Percentiles rank a stretch among this genome's conserved stretches.
These are phyloP conservation scores for Phytophthora constricta DNA, from an alignment of 352 stramenopile species.

Conservation along the genomic window DNA sequence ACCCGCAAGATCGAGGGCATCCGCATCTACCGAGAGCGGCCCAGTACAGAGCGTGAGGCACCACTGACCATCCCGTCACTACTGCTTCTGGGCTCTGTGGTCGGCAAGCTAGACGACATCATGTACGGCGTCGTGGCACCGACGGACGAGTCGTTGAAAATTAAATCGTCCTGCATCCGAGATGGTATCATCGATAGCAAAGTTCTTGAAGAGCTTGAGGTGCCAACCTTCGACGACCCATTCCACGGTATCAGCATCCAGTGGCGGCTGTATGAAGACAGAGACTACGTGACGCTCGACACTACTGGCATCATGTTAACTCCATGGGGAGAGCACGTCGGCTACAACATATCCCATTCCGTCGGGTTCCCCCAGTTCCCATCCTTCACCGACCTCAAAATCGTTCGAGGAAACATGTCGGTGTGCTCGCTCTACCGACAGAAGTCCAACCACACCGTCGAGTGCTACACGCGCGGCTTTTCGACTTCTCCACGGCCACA, in stretches of 20 bases:
- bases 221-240: constrained; percentile 35
- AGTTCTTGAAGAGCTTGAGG: constrained; percentile 38
- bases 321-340: constrained; percentile 31
- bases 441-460: constrained; percentile 33
- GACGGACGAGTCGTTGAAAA: constrained; percentile 42
- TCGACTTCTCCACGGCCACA: constrained; percentile 30
- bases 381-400: constrained; percentile 32
- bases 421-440: constrained; percentile 48
- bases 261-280: constrained; percentile 42
- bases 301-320: constrained; percentile 36
- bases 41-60: neutral
- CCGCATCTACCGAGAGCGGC: constrained; percentile 41
- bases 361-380: constrained; percentile 42
- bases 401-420: constrained; percentile 45
- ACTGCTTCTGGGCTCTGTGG: constrained; percentile 35
- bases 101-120: constrained; percentile 42
- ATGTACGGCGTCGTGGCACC: constrained; percentile 40
- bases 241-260: constrained; percentile 43
- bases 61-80: constrained; percentile 35
- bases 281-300: constrained; percentile 48
- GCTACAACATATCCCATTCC: constrained; percentile 44
- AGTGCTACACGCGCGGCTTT: constrained; percentile 45
- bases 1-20: constrained; percentile 33
- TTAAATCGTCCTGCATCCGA: constrained; percentile 39
- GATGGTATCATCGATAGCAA: constrained; percentile 42